Base-by-base conservation (phyloP, 148 eudicot genomes). In the Camellia sinensis region DNA sequence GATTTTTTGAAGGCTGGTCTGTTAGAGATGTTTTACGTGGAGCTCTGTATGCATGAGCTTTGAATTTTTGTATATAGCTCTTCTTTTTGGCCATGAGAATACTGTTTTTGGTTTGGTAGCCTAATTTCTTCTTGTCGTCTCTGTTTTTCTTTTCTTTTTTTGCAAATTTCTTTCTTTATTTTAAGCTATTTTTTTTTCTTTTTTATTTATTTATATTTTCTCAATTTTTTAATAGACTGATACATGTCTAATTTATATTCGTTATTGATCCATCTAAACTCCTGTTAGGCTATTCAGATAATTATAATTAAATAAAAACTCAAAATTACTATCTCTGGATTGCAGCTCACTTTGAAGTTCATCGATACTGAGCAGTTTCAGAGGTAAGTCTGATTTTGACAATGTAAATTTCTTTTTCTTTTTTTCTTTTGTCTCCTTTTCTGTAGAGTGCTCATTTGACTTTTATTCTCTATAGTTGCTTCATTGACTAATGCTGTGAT, bases 281-380 rank as follows among this genome's bases (percentile, higher is more conserved):
- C 52, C 0, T 7, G 15, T 41, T 12, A 5, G 8, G 57, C 14
- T 64, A 64, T 37, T 9, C 7, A 48, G 52, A 48, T 4, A 29
- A 29, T 29, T 48, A 7, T 11, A 37, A 15, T 44, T 10, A n/a
- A 9, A 46, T 4, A 50, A 41, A 6, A 37, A 13, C 7, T 10
- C 46, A 48, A 22, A 48, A 10, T 45, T 72, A 45, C 37, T 18
- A 40, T 18, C 21, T 64, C 54, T 18, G 79, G 53, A 75, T 80
- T 78, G 74, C 92, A 91, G 94, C 87, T 91, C n/a, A 86, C 88
- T 56, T 80, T 88, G 84, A 86, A 89, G 92, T 89, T 91, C 81
- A 81, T 91, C 21, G 92, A 91, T 74, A 91, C 92, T 2, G 87
- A 88, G 64, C 90, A 91, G 73, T 91, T 91, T 84, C 94, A 91